phyloP scores from a whole-genome alignment of 2,329 filamentous ascomycete genomes.

The Thelonectria discophora region DNA sequence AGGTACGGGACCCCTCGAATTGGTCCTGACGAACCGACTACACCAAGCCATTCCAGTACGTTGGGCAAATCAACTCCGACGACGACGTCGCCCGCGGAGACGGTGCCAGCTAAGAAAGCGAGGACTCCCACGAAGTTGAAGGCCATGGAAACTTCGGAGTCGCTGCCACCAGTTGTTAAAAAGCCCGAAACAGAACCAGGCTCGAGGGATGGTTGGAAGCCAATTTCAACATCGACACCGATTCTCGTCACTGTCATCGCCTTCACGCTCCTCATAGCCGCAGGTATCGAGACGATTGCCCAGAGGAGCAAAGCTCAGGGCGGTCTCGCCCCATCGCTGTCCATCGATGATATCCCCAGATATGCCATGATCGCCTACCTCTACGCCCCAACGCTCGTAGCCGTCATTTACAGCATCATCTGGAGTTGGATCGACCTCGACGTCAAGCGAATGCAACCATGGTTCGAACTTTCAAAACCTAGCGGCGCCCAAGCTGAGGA shows the following conservation, averaged over 20 bases:
- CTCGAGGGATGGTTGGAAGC: conserved; percentile 31
- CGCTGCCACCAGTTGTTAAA: background rate
- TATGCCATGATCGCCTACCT: conserved; percentile 53
- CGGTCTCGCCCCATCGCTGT: conserved; percentile 48
- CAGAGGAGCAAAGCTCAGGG: conserved; percentile 50
- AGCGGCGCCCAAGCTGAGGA: conserved; percentile 54
- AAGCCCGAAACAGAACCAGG: background rate
- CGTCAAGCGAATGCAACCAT: conserved; percentile 66
- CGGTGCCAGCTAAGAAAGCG: conserved; percentile 10
- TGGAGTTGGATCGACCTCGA: conserved; percentile 71
- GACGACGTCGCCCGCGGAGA: background rate
- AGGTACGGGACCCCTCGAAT: conserved; percentile 1
- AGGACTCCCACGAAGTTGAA: background rate
- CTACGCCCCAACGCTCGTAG: conserved; percentile 62
- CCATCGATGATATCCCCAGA: conserved; percentile 46
- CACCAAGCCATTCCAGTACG: background rate
- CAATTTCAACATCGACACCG: conserved; percentile 38
- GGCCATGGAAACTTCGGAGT: background rate
- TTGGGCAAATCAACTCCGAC: background rate
- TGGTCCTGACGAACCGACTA: background rate
- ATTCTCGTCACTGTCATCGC: conserved; percentile 50
- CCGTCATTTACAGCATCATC: conserved; percentile 63
- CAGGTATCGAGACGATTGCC: conserved; percentile 56
- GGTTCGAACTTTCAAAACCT: conserved; percentile 62
- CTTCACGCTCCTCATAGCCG: conserved; percentile 51